A percentile compares a stretch with the other conserved stretches of the same genome.
Evolutionary conservation across 768 basidiomycete species (phyloP).

Genomic region (Omphalotus guepiniiformis): DNA sequence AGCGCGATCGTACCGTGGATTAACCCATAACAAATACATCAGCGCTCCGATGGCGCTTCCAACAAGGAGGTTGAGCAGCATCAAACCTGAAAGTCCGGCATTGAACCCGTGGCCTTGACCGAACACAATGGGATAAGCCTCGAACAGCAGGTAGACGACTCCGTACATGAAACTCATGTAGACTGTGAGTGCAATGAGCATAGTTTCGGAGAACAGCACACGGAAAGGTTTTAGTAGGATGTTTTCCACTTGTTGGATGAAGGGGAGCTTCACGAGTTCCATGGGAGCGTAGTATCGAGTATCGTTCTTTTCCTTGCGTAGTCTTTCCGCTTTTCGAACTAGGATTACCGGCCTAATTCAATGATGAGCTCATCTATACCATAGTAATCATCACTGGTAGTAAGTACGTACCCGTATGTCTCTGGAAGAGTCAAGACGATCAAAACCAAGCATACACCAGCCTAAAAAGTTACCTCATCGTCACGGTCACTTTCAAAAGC

Average conservation of each 20-base stretch:
- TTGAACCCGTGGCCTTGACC: constrained; percentile 47
- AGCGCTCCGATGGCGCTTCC: constrained; percentile 32
- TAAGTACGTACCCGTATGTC: constrained; percentile 48
- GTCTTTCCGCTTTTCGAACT: constrained; percentile 42
- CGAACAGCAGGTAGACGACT: constrained; percentile 55
- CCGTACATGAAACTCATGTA: constrained; percentile 71
- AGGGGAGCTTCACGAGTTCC: constrained; percentile 35
- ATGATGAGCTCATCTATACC: neutral
- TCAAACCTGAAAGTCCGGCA: constrained; percentile 50
- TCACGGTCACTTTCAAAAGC: neutral
- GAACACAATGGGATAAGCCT: constrained; percentile 59
- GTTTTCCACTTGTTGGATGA: constrained; percentile 38
- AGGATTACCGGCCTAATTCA: constrained; percentile 48
- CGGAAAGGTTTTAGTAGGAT: constrained; percentile 56
- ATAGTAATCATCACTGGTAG: neutral
- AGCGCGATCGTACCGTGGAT: constrained; percentile 46
- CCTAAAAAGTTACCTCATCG: constrained; percentile 34
- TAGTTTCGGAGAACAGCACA: constrained; percentile 57
- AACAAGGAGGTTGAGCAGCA: constrained; percentile 54
- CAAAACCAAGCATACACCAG: constrained; percentile 42
- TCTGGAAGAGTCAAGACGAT: constrained; percentile 61
- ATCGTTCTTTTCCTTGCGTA: constrained; percentile 51
- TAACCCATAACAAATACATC: constrained; percentile 43
- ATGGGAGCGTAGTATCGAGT: constrained; percentile 46
- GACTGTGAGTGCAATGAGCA: constrained; percentile 48